Evolutionary conservation across 495 filamentous ascomycete species (phyloP).

Genomic region (Neurospora sp.): DNA sequence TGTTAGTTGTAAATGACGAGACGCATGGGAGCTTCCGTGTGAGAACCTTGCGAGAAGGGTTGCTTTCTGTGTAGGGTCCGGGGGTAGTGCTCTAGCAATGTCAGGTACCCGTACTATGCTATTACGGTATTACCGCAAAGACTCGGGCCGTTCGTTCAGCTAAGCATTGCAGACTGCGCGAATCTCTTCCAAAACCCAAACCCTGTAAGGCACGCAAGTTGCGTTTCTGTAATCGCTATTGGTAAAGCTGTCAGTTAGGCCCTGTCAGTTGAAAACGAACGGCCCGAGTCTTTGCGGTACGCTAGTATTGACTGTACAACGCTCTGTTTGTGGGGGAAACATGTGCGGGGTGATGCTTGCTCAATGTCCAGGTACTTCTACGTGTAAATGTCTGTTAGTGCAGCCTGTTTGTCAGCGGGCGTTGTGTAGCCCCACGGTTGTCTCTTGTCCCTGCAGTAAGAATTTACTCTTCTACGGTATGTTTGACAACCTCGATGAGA

Average conservation of each 20-base stretch:
- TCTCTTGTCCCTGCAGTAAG: background rate
- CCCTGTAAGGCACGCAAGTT: too few relatives aligned
- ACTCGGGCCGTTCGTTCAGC: too few relatives aligned
- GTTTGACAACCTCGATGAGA: background rate
- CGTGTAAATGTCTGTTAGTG: background rate
- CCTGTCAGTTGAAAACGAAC: too few relatives aligned
- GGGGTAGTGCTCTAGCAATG: background rate
- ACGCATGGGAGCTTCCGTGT: background rate
- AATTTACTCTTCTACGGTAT: background rate
- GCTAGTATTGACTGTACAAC: background rate
- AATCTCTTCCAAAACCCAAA: too few relatives aligned
- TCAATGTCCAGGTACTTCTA: background rate
- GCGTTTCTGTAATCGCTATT: too few relatives aligned
- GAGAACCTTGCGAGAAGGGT: background rate
- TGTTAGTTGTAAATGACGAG: background rate
- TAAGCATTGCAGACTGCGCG: too few relatives aligned
- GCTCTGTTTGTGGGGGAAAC: background rate
- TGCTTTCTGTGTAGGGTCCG: background rate
- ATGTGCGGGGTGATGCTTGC: background rate
- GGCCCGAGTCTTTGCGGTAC: too few relatives aligned
- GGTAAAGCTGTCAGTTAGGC: too few relatives aligned
- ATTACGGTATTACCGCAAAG: background rate
- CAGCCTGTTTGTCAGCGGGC: background rate
- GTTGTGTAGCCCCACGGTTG: background rate
- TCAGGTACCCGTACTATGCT: background rate